Evolutionary conservation across 345 rosid species (phyloP), one percentile per base, ranked within the genome.

Genomic region (Lepidium didymum): DNA sequence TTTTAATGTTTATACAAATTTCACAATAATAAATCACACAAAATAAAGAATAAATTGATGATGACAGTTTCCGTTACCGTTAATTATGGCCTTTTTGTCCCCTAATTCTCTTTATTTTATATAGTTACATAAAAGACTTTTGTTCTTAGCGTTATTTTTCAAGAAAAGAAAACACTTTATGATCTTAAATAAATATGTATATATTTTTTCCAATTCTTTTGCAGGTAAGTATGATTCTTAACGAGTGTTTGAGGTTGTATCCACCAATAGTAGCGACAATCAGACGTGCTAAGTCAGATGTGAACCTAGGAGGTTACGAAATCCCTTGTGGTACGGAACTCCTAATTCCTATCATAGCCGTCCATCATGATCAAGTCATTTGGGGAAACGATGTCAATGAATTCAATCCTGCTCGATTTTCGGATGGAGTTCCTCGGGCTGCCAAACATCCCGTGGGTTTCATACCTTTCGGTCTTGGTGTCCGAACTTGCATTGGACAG

Each of bases 381-480:
- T 90, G 98, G 96, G 97, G 98, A 0, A 78, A 75, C 19, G 88
- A 88, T 16, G 94, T 85, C 0, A 84, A 84, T 40, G 94, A 88
- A 68, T 88, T 90, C 81, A 86, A 90, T 51, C 98, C 98, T 8
- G 73, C 15, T 10, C 79, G 97, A 54, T 93, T 93, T 61, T 50
- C 79, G 0, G 79, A 84, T 16, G 98, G 98, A 0, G 86, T 88
- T 42, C 78, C 90, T 16, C 81, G 87, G 31, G 96, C 96, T 1
- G 85, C 94, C 0, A 87, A 84, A 71, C 92, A 87, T 10, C 92
- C 89, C 0, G 84, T 79, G 11, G 94, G 89, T 1, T 83, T 88
- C 56, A 78, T 93, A 18, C 89, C 96, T 1, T 93, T 93, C 10
- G 97, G 95, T 10, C 73, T 88, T 0, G 98, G 98, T 10, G 86